phyloP scores from a whole-genome alignment of 768 basidiomycete species.

The Termitomyces eurrhizus region DNA sequence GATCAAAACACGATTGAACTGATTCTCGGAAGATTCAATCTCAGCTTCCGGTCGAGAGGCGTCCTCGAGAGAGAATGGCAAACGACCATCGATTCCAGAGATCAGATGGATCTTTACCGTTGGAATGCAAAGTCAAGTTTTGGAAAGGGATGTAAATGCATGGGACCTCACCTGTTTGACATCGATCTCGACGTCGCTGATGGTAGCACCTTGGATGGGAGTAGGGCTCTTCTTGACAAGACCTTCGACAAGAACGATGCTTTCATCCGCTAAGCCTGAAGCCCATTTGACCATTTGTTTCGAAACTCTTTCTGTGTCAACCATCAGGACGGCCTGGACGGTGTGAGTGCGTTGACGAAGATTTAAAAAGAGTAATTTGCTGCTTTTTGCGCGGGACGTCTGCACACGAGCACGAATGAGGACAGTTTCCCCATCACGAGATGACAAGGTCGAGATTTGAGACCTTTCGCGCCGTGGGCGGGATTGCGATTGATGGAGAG shows the following conservation, averaged over 20 bases:
- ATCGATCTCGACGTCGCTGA: constrained; percentile 85
- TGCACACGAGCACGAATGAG: constrained; percentile 88
- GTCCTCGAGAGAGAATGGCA: constrained; percentile 93
- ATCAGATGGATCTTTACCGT: constrained; percentile 68
- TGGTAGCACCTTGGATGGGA: constrained; percentile 87
- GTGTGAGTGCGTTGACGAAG: constrained; percentile 85
- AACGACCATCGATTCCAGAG: constrained; percentile 69
- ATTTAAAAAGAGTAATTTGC: constrained; percentile 93
- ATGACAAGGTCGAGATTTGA: constrained; percentile 61
- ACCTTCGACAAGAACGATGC: constrained; percentile 89
- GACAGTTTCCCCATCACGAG: constrained; percentile 69
- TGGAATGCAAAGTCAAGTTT: background rate
- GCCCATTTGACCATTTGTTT: constrained; percentile 99
- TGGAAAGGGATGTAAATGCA: background rate
- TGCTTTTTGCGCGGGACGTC: constrained; percentile 87
- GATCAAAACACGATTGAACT: constrained; percentile 79
- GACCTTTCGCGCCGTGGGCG: constrained; percentile 58
- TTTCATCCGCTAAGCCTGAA: constrained; percentile 73
- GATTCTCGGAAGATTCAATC: constrained; percentile 50
- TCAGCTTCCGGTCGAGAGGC: constrained; percentile 82
- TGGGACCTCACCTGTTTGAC: constrained; percentile 61
- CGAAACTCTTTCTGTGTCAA: constrained; percentile 73
- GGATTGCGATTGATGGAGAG: constrained; percentile 88
- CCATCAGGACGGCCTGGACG: constrained; percentile 79
- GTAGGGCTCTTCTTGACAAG: constrained; percentile 73